Base-by-base conservation (phyloP, 305 asterid species). In the Fraxinus floribunda region DNA sequence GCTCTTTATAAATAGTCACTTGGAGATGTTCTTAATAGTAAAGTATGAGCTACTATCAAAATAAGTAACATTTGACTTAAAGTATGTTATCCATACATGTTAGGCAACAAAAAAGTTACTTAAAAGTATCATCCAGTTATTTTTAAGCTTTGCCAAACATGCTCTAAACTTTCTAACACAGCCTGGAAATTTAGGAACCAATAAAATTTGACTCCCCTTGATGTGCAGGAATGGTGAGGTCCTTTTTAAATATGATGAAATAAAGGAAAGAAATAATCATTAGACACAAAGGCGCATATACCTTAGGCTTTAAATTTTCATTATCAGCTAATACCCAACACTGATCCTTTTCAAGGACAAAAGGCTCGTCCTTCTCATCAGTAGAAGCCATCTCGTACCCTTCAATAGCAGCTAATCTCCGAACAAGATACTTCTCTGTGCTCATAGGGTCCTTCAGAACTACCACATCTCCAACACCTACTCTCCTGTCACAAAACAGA, bases 311-410 rank as follows among this genome's bases (percentile, higher is more conserved):
- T 81, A 92, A 83, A 52, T 77, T 84, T 74, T 91, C 89, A 75
- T 93, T 95, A 89, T 95, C 99, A 64, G 93, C 93, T 88, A 94
- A 83, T 72, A 95, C 97, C 99, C 99, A 95, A 77, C 98, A 95
- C 79, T 94, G 87, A 86, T 94, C 92, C 86, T 88, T 87, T 16
- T 87, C 94, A 76, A 95, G 95, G 81, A 92, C 89, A 90, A 95
- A 95, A 78, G 99, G 88, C 66, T 88, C 94, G 20, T 95, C 98
- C 52, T 86, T 87, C 38, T 86, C 91, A 80, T 91, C 92, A 8
- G 89, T 86, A 77, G 99, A 95, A 46, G 82, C 94, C 97, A 95
- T 94, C 87, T 94, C 97, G 74, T 87, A 84, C 80, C 97, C 98
- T 94, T 91, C 95, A 66, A 84, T 66, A 20, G 97, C 99, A 85